Conservation (phyloP, 2,329 filamentous ascomycete species). For the Cercospora citrullina region DNA sequence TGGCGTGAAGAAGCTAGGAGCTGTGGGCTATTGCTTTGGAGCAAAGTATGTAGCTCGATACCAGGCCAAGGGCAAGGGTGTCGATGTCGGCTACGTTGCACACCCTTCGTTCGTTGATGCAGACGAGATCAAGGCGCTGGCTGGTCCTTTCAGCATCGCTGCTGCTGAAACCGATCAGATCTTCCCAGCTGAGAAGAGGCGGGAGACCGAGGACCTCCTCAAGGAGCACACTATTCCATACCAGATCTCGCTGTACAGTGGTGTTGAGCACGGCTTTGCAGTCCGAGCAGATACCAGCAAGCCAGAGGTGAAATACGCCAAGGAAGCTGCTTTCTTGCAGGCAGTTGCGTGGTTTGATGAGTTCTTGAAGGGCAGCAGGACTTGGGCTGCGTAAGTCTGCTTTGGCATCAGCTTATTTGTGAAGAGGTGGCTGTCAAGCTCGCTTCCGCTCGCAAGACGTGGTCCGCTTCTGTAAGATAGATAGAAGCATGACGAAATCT, state of each 20-base stretch:
- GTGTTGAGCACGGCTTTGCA: constrained; percentile 72
- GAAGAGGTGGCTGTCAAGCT: background rate
- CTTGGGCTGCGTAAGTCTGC: constrained; percentile 24
- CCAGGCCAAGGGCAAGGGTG: constrained; percentile 53
- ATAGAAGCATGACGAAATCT: background rate
- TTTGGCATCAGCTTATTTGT: background rate
- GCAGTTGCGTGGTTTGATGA: constrained; percentile 75
- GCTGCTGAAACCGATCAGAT: constrained; percentile 63
- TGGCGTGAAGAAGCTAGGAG: constrained; percentile 51
- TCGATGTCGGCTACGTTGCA: constrained; percentile 71
- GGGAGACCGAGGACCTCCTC: constrained; percentile 61
- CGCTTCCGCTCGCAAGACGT: background rate
- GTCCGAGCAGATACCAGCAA: constrained; percentile 65
- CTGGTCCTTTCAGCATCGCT: constrained; percentile 60
- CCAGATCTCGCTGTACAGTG: constrained; percentile 75
- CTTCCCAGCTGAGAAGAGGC: constrained; percentile 58
- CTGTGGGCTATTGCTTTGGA: constrained; percentile 51
- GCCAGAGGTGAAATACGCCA: constrained; percentile 64
- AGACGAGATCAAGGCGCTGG: constrained; percentile 60
- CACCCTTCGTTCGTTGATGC: constrained; percentile 73
- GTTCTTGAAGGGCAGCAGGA: constrained; percentile 48
- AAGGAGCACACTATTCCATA: constrained; percentile 58
- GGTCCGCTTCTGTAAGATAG: background rate
- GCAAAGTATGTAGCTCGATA: constrained; percentile 63
- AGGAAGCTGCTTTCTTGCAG: constrained; percentile 79